Evolutionary conservation across 2,329 filamentous ascomycete genomes (phyloP), one percentile per base, ranked within the genome.

Genomic region (Colletotrichum salicis): DNA sequence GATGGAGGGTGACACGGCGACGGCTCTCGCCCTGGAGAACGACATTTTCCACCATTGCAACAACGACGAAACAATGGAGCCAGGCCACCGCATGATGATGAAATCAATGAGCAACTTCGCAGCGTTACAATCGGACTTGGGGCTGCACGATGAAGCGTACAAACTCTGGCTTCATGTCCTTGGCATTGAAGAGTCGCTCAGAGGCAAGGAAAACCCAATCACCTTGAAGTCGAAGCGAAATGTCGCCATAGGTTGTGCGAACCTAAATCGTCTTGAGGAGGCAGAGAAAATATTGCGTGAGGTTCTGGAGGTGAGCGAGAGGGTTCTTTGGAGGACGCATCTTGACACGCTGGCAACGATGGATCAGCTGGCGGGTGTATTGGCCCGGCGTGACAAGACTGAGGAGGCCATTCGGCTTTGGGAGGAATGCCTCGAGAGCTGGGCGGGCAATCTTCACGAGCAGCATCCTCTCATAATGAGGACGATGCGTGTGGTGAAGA

Each of bases 221-320:
- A 61, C 67, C 8, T 58, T 71, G 52, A 27, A 63, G 4, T 57
- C 65, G 33, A 64, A 59, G 55, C 41, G 61, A 12, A 31, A 72
- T 10, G 57, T 72, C 13, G 69, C 64, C 0, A 19, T 45, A 4
- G 69, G 62, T 0, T 64, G 41, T 31, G 55, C 54, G n/a, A 69
- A 81, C 67, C 75, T 82, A 5, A 78, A 78, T 55, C 79, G 79
- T 0, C 81, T 83, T 27, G 76, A 72, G 19, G 79, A 82, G 51
- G 82, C 80, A 0, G 76, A 78, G 33, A 27, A 52, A 22, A 76
- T 82, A 73, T 74, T 81, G 1, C 75, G 74, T 0, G 76, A 79
- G 6, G 77, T 78, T 4, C 67, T 83, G 19, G 57, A 64, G 0
- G 27, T 41, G 0, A 61, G 65, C 8, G 65, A 67, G 1, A 63